Evolutionary conservation across 1,284 basidiomycete genomes (phyloP).

Genomic region (Flammula alnicola): DNA sequence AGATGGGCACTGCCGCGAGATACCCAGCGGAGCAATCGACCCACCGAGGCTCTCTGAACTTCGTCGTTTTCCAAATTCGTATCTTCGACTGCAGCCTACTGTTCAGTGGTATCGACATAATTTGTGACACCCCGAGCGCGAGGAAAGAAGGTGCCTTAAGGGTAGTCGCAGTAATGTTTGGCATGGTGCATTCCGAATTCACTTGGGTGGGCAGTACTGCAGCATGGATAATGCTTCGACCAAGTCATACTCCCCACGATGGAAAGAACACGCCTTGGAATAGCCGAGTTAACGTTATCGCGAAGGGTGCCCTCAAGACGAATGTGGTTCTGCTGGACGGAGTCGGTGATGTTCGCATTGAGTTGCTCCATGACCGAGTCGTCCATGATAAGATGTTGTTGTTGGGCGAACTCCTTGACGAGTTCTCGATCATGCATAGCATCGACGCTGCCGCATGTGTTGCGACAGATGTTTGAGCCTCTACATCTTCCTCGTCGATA

Average conservation of each 20-base stretch:
- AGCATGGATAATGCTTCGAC: conserved; percentile 37
- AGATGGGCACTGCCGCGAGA: conserved; percentile 33
- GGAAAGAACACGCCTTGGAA: conserved; percentile 43
- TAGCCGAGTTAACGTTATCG: conserved; percentile 35
- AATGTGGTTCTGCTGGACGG: conserved; percentile 34
- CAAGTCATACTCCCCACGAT: conserved; percentile 38
- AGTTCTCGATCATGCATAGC: conserved; percentile 35
- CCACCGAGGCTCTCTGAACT: conserved; percentile 31
- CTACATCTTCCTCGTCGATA: conserved; percentile 38
- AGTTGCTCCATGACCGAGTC: conserved; percentile 42
- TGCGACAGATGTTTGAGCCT: conserved; percentile 36
- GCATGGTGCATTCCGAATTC: conserved; percentile 36
- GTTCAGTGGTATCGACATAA: conserved; percentile 36
- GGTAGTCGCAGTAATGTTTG: conserved; percentile 41
- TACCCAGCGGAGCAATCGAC: conserved; percentile 36
- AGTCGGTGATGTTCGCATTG: conserved; percentile 35
- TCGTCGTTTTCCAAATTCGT: conserved; percentile 36
- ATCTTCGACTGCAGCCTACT: conserved; percentile 37
- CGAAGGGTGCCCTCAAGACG: conserved; percentile 37
- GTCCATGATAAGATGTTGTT: conserved; percentile 38
- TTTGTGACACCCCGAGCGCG: conserved; percentile 31
- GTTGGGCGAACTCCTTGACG: conserved; percentile 39
- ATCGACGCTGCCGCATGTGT: conserved; percentile 39
- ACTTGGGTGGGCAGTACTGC: conserved; percentile 36
- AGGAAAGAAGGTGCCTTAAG: conserved; percentile 39